Base-by-base conservation (phyloP, 75 land plant species). In the Larix kaempferi region DNA sequence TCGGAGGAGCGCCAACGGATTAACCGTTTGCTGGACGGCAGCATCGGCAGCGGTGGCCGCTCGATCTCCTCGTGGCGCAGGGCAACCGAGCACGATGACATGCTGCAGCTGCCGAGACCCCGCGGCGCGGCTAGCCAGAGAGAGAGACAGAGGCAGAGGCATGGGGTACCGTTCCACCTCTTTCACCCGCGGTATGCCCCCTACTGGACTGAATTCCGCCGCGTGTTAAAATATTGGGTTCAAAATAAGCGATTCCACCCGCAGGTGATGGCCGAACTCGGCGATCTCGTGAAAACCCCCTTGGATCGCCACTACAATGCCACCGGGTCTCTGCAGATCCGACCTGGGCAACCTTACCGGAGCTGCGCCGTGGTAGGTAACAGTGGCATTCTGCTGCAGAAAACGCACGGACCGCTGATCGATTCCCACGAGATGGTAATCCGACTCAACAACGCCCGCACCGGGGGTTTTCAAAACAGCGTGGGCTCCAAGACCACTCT, bases 291-390 rank as follows among this genome's bases (percentile, higher is more conserved):
- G 13, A 89, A 86, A 73, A 57, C 23, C 37, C 87, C 86, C 13
- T 56, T 92, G 19, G 94, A 92, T 77, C 27, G 69, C 66, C 80
- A 80, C 62, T 83, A 74, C 76, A 77, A 56, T 6, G 27, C 29
- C 1, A 21, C 69, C 21, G 52, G 75, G 26, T 25, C 26, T 19
- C 55, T 25, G 3, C 2, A 19, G 15, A 29, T 49, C 15, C 74
- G 22, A 5, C 61, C 74, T 21, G 66, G 57, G 5, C 33, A 61
- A n/a, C 72, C 76, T 35, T 89, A 87, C 80, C 1, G 80, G 39
- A 78, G 84, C 21, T 93, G 96, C 77, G 98, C 94, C 0, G 94
- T 95, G 22, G 94, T 93, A 3, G 98, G 98, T 33, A 95, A 95
- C 78, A 95, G 98, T 60, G 98, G 98, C 55, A 93, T 95, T 60